Evolutionary conservation across 2,329 filamentous ascomycete species (phyloP).

Genomic region (Elsinoe arachidis): DNA sequence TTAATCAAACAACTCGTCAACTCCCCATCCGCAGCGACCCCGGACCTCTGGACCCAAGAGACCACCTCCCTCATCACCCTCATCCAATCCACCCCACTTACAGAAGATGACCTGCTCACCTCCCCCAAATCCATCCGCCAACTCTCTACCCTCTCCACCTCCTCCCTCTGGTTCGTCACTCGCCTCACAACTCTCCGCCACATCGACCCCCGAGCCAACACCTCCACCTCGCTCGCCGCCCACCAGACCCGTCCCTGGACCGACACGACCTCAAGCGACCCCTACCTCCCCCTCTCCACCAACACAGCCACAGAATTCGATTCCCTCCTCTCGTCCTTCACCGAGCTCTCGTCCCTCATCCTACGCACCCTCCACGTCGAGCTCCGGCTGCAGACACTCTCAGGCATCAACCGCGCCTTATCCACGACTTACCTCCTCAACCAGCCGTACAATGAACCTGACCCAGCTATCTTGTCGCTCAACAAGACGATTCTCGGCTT

Average conservation of each 20-base stretch:
- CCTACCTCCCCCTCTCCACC: conserved; percentile 75
- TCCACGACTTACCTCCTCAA: conserved; percentile 46
- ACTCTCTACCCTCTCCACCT: conserved; percentile 84
- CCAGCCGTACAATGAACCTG: conserved; percentile 66
- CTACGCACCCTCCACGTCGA: conserved; percentile 84
- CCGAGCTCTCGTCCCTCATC: conserved; percentile 67
- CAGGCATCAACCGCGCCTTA: conserved; percentile 58
- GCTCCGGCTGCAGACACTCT: conserved; percentile 73
- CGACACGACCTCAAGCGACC: conserved; percentile 52
- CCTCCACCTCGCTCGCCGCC: conserved; percentile 30
- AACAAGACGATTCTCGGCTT: conserved; percentile 80
- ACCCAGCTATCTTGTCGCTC: conserved; percentile 70
- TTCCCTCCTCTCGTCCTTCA: conserved; percentile 72
- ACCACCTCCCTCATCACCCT: conserved; percentile 44
- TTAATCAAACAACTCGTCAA: conserved; percentile 60
- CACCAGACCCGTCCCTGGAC: conserved; percentile 73
- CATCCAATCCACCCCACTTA: conserved; percentile 53
- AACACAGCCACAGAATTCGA: conserved; percentile 86
- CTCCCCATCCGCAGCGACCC: conserved; percentile 39
- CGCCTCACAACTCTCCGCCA: conserved; percentile 75
- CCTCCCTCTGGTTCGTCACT: conserved; percentile 93
- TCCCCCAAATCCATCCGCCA: conserved; percentile 80
- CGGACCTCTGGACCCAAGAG: conserved; percentile 52
- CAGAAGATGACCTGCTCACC: conserved; percentile 75
- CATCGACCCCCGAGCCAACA: conserved; percentile 63